Percentiles rank a stretch among this genome's conserved stretches.
phyloP scores from a whole-genome alignment of 345 rosid species.

The Boechera stricta region DNA sequence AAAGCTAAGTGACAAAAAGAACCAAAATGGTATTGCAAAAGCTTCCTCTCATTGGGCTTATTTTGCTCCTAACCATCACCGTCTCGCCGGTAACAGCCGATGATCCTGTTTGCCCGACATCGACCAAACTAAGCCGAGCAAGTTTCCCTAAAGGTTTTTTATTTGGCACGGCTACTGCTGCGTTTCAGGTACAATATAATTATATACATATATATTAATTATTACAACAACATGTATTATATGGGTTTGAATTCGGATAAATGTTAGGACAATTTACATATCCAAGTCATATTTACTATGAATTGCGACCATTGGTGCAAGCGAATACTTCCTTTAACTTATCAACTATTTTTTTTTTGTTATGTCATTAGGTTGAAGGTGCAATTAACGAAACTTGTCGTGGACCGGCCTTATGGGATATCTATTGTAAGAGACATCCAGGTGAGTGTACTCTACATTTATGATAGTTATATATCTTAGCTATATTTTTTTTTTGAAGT shows the following conservation, averaged over 20 bases:
- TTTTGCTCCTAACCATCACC: conserved; percentile 27
- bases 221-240: no score
- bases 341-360: neutral
- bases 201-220: neutral
- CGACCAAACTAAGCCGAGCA: conserved; percentile 35
- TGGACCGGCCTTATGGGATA: conserved; percentile 43
- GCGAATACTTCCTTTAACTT: conserved; percentile 27
- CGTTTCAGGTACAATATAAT: conserved; percentile 37
- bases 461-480: no score
- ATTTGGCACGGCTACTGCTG: conserved; percentile 46
- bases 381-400: conserved; percentile 21
- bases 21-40: conserved; percentile 11
- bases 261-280: no score
- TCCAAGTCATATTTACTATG: neutral
- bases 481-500: no score
- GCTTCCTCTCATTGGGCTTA: conserved; percentile 23
- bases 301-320: neutral
- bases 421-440: conserved; percentile 34
- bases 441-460: neutral
- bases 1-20: neutral
- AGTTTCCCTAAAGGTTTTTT: conserved; percentile 33
- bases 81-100: conserved; percentile 25
- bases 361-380: conserved; percentile 38
- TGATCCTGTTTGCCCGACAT: conserved; percentile 28
- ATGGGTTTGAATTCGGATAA: no score